These are phyloP conservation scores for Xylaria sp. DNA, from an alignment of 2,329 filamentous ascomycete species.

Conservation along the genomic window DNA sequence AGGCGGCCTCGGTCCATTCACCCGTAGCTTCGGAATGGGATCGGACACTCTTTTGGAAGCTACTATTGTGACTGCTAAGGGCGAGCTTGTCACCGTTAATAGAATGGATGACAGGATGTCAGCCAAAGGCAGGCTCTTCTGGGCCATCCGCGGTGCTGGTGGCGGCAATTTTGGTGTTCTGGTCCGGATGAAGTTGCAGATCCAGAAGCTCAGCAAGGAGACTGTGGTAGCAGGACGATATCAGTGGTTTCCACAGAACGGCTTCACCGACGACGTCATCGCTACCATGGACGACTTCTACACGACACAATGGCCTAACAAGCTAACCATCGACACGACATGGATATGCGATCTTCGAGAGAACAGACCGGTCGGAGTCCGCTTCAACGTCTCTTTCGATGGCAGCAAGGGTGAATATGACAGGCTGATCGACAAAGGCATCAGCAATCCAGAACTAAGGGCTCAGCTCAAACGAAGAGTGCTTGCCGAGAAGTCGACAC, in stretches of 20 bases:
- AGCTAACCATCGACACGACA: constrained; percentile 35
- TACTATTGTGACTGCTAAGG: constrained; percentile 39
- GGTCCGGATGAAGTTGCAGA: constrained; percentile 34
- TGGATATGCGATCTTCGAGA: constrained; percentile 25
- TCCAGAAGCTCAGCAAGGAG: too few relatives aligned
- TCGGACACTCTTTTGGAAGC: constrained; percentile 40
- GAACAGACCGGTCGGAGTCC: background rate
- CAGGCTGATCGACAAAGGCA: constrained; percentile 15
- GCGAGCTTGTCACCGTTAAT: constrained; percentile 28
- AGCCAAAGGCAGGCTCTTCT: constrained; percentile 39
- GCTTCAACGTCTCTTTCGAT: too few relatives aligned
- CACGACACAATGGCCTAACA: constrained; percentile 27
- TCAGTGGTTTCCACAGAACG: constrained; percentile 1
- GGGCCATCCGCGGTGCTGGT: constrained; percentile 44
- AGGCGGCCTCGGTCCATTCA: constrained; percentile 42
- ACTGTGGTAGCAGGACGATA: constrained; percentile 2
- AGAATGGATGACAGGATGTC: too few relatives aligned
- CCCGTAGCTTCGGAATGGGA: constrained; percentile 40
- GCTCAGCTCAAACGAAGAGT: constrained; percentile 29
- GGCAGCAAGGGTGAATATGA: constrained; percentile 22
- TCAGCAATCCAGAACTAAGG: constrained; percentile 6
- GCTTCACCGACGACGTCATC: constrained; percentile 2
- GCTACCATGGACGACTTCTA: constrained; percentile 34
- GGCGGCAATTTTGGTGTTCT: constrained; percentile 46
- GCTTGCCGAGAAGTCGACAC: constrained; percentile 26